Percentiles rank a stretch among this genome's conserved stretches.
These are phyloP conservation scores for Euphorbia pulcherrima DNA, from an alignment of 345 rosid genomes.

Conservation along the genomic window DNA sequence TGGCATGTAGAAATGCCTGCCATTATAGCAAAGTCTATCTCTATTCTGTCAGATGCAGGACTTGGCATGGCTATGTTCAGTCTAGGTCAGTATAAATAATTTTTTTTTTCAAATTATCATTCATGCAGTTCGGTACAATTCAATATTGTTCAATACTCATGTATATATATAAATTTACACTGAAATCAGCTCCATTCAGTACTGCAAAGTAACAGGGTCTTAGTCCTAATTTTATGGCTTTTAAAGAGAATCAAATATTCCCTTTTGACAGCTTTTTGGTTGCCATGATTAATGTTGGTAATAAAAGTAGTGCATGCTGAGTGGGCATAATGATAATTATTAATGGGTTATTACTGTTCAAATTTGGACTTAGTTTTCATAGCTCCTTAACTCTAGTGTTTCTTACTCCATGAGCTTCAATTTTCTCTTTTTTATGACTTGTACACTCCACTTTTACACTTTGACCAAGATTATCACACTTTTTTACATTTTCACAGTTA, in stretches of 20 bases:
- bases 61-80: conserved; percentile 99
- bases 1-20: conserved; percentile 96
- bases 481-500: too few species aligned
- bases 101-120: background rate
- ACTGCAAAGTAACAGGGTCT: too few species aligned
- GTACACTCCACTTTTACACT: too few species aligned
- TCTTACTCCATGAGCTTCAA: too few species aligned
- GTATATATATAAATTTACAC: too few species aligned
- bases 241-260: conserved; percentile 7
- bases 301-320: conserved; percentile 12
- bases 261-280: conserved; percentile 15
- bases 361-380: background rate
- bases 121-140: too few species aligned
- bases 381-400: too few species aligned
- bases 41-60: conserved; percentile 99
- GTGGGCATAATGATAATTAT: background rate
- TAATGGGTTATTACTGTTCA: background rate
- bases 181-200: too few species aligned
- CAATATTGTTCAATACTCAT: too few species aligned
- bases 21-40: conserved; percentile 86
- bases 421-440: too few species aligned
- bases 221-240: background rate
- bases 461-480: too few species aligned
- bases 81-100: conserved; percentile 92
- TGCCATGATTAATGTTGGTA: conserved; percentile 32